Conservation (phyloP, 345 rosid genomes). For the Camelina laxa region DNA sequence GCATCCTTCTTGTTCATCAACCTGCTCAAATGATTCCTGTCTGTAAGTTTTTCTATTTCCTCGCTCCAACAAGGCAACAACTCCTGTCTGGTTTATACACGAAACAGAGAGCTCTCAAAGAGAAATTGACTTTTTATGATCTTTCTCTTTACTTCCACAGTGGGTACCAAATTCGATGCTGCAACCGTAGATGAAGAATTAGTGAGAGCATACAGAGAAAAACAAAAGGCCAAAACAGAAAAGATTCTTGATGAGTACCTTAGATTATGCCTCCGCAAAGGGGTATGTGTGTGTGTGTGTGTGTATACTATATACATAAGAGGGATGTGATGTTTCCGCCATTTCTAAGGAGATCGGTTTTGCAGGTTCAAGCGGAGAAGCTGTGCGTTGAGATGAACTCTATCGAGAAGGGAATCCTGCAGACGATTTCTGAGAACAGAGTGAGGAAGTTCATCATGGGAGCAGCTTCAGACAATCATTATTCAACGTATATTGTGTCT, state of each 20-base stretch:
- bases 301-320: neutral
- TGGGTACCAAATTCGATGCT: constrained; percentile 72
- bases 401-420: constrained; percentile 68
- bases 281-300: constrained; percentile 54
- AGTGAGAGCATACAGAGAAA: constrained; percentile 60
- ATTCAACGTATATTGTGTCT: constrained; percentile 55
- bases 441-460: constrained; percentile 82
- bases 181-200: constrained; percentile 55
- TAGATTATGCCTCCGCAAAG: constrained; percentile 52
- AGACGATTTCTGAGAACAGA: constrained; percentile 51
- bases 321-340: neutral
- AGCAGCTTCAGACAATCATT: constrained; percentile 75
- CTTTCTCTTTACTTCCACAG: constrained; percentile 43
- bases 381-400: constrained; percentile 51
- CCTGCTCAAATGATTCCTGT: constrained; percentile 67
- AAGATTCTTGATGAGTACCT: constrained; percentile 60
- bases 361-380: constrained; percentile 74
- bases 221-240: constrained; percentile 59
- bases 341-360: constrained; percentile 29
- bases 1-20: constrained; percentile 69
- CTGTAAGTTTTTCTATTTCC: constrained; percentile 49
- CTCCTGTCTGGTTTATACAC: neutral
- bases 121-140: constrained; percentile 4
- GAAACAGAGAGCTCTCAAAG: constrained; percentile 6
- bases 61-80: neutral